These are phyloP conservation scores for Discostella stelligeroides DNA, from an alignment of 108 stramenopile species.

Conservation along the genomic window DNA sequence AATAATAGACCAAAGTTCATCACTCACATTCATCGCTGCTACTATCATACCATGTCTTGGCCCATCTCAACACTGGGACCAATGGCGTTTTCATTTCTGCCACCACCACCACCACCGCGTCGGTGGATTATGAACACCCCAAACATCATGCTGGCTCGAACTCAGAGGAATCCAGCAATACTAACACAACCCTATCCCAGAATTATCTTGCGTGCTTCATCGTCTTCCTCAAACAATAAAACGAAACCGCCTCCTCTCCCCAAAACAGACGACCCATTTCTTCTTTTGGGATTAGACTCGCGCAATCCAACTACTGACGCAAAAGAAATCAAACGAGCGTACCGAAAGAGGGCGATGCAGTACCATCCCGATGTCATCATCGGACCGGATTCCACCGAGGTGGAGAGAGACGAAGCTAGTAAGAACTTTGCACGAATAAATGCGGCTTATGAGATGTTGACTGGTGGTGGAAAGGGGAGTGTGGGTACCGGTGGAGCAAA, in stretches of 20 bases:
- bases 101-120: too few species aligned
- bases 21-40: too few species aligned
- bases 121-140: background rate
- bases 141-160: background rate
- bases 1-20: too few species aligned
- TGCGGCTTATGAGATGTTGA: conserved; percentile 75
- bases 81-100: too few species aligned
- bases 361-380: conserved; percentile 84
- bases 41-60: too few species aligned
- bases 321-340: conserved; percentile 80
- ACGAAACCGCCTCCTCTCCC: conserved; percentile 48
- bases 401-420: conserved; percentile 68
- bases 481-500: conserved; percentile 14
- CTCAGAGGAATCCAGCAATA: background rate
- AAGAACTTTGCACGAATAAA: conserved; percentile 84
- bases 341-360: conserved; percentile 71
- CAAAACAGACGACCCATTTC: conserved; percentile 48
- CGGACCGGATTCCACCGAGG: conserved; percentile 49
- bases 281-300: conserved; percentile 50
- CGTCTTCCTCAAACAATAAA: conserved; percentile 15
- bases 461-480: conserved; percentile 39
- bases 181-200: background rate
- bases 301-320: conserved; percentile 57
- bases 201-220: background rate
- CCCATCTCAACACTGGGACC: too few species aligned